Evolutionary conservation across 2,329 filamentous ascomycete species (phyloP).

Genomic region (Cercospora zeae-maydis): DNA sequence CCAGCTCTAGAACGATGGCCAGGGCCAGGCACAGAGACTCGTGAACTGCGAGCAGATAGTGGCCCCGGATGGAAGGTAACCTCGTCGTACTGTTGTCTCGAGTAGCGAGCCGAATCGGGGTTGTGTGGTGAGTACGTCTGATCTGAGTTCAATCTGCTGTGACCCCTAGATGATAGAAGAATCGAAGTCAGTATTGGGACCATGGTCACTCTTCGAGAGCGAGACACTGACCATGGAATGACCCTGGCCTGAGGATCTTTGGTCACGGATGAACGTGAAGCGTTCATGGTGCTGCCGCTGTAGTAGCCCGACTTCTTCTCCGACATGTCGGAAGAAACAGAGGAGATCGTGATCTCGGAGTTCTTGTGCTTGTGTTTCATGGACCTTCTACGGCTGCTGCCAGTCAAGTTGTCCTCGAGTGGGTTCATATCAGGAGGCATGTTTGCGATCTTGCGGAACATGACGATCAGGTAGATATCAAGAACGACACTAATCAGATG

Average conservation of each 20-base stretch:
- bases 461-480: slow-evolving; percentile 69
- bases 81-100: slow-evolving; percentile 50
- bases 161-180: slow-evolving; percentile 43
- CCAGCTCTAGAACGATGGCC: slow-evolving; percentile 22
- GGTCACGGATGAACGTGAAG: slow-evolving; percentile 38
- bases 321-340: slow-evolving; percentile 28
- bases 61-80: slow-evolving; percentile 30
- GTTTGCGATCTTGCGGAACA: slow-evolving; percentile 76
- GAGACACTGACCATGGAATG: slow-evolving; percentile 59
- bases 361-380: slow-evolving; percentile 70
- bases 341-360: slow-evolving; percentile 47
- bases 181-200: not conserved
- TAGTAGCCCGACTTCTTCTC: slow-evolving; percentile 60
- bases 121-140: slow-evolving; percentile 55
- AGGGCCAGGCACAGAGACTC: slow-evolving; percentile 33
- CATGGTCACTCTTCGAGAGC: no score
- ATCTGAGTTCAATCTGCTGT: slow-evolving; percentile 66
- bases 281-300: slow-evolving; percentile 45
- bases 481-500: slow-evolving; percentile 68
- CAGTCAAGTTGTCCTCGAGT: slow-evolving; percentile 78
- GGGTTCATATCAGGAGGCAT: slow-evolving; percentile 96
- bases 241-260: slow-evolving; percentile 46
- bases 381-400: slow-evolving; percentile 49
- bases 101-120: slow-evolving; percentile 52
- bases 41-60: slow-evolving; percentile 38